These are phyloP conservation scores for Nemania abortiva DNA, from an alignment of 2,329 filamentous ascomycete genomes.

Conservation along the genomic window DNA sequence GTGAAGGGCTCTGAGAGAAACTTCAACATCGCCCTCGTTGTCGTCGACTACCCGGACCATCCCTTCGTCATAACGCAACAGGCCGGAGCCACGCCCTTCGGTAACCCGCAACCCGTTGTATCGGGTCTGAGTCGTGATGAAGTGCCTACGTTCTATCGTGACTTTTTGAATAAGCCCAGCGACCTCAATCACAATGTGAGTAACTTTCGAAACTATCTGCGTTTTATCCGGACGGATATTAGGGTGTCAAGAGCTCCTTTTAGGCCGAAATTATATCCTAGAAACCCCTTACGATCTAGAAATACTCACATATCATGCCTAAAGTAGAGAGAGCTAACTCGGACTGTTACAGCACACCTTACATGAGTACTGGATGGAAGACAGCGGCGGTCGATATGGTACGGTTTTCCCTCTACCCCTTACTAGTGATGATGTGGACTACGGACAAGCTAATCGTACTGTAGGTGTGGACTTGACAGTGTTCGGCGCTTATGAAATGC, in stretches of 20 bases:
- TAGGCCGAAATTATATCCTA: neutral
- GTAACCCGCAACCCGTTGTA: conserved; percentile 60
- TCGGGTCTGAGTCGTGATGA: conserved; percentile 58
- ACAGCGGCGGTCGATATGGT: conserved; percentile 61
- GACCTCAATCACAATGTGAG: conserved; percentile 58
- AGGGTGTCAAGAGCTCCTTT: neutral
- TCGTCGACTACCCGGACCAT: conserved; percentile 63
- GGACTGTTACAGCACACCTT: conserved; percentile 56
- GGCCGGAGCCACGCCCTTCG: conserved; percentile 62
- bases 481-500: conserved; percentile 65
- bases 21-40: conserved; percentile 68
- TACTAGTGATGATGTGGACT: neutral
- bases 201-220: neutral
- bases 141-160: conserved; percentile 63
- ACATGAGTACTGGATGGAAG: conserved; percentile 70
- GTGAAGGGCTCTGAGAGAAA: conserved; percentile 61
- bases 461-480: conserved; percentile 64
- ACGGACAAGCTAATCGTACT: conserved; percentile 2
- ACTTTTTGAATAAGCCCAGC: conserved; percentile 63
- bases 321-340: neutral
- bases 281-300: neutral
- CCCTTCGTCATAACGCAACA: conserved; percentile 62
- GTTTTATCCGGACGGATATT: neutral
- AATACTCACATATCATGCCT: neutral
- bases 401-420: neutral